Conservation (phyloP, 176 grass and related monocot genomes). For the Cenchrus americanus region DNA sequence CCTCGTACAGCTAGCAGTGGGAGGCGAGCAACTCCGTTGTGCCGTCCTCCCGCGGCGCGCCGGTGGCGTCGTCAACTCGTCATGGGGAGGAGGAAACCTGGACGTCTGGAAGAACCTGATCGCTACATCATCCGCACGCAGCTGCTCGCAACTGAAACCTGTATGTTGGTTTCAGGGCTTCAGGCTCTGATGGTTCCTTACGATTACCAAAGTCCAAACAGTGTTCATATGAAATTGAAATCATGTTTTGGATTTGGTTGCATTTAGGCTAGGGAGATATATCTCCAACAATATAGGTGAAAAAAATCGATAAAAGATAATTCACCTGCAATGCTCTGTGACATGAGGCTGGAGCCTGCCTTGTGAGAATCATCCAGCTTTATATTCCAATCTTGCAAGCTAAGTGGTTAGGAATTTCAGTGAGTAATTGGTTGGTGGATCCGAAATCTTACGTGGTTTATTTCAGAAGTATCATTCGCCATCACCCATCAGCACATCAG, state of each 20-base stretch:
- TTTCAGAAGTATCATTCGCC: not conserved
- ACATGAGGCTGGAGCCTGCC: not conserved
- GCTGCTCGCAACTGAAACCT: no score
- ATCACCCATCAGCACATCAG: constrained; percentile 21
- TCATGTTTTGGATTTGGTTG: not conserved
- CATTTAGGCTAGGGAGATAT: not conserved
- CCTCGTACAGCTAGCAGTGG: no score
- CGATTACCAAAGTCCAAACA: no score
- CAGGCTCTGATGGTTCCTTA: no score
- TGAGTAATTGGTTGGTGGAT: not conserved
- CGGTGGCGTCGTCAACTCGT: no score
- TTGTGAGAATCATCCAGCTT: constrained; percentile 20
- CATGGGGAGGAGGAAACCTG: no score
- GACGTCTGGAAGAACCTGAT: no score
- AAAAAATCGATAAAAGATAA: not conserved
- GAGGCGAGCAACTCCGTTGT: no score
- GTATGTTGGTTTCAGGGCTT: no score
- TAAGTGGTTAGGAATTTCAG: not conserved
- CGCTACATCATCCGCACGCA: no score
- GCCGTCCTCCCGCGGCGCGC: no score
- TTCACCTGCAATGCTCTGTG: not conserved
- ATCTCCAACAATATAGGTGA: not conserved
- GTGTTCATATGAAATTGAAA: no score
- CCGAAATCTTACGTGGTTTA: not conserved
- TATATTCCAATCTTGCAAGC: constrained; percentile 18